These are phyloP conservation scores for Phaeoacremonium minimum DNA, from an alignment of 2,329 filamentous ascomycete genomes.

Conservation along the genomic window DNA sequence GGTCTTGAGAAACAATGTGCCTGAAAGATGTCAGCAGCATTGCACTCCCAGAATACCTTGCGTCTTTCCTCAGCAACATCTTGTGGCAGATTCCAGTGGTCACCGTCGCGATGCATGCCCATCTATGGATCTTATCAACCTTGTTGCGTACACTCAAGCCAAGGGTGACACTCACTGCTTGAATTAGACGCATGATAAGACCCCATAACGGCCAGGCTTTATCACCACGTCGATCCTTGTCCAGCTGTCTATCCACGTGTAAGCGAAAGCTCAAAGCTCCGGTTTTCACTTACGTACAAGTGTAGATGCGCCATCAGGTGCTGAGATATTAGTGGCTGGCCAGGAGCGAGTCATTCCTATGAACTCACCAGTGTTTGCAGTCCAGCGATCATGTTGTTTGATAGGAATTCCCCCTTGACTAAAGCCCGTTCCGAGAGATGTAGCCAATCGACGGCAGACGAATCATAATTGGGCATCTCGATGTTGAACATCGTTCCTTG, in stretches of 20 bases:
- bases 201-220: background rate
- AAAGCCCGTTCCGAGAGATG: background rate
- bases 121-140: background rate
- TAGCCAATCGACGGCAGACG: background rate
- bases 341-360: background rate
- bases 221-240: background rate
- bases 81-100: conserved; percentile 2
- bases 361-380: background rate
- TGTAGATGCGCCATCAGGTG: background rate
- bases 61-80: conserved; percentile 4
- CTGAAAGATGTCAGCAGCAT: conserved; percentile 4
- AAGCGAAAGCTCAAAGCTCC: background rate
- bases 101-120: conserved; percentile 4
- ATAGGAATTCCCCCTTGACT: background rate
- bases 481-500: background rate
- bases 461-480: background rate
- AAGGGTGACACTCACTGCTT: background rate
- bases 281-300: background rate
- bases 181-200: background rate
- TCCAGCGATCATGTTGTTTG: background rate
- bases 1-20: conserved; percentile 5
- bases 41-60: conserved; percentile 5
- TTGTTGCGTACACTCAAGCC: background rate
- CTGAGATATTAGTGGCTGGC: background rate
- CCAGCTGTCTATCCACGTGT: background rate